Evolutionary conservation across 805 yeast genomes (phyloP).

Genomic region (Schwanniomyces occidentalis): DNA sequence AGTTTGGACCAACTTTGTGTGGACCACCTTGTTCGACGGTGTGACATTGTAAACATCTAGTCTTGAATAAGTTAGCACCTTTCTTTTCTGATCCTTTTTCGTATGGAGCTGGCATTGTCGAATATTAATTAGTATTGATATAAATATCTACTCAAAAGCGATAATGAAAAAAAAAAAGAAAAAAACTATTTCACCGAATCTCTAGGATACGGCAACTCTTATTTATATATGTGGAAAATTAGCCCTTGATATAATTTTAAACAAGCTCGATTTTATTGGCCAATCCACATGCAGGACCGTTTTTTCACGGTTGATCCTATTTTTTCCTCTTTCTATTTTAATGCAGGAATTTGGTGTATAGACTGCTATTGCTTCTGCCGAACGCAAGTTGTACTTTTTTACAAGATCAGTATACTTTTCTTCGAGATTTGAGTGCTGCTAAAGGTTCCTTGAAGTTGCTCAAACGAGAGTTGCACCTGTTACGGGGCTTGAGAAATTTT

Average conservation of each 20-base stretch:
- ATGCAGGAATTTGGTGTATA: too few relatives aligned
- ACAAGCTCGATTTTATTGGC: slow-evolving; percentile 9
- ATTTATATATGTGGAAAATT: slow-evolving; percentile 4
- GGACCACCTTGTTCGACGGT: slow-evolving; percentile 95
- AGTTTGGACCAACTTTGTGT: slow-evolving; percentile 98
- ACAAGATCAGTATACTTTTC: too few relatives aligned
- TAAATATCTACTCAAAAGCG: slow-evolving; percentile 4
- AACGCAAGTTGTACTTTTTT: too few relatives aligned
- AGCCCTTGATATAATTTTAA: slow-evolving; percentile 9
- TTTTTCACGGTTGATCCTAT: too few relatives aligned
- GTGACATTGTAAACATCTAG: slow-evolving; percentile 99
- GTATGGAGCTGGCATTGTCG: slow-evolving; percentile 46
- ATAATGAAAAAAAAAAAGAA: slow-evolving; percentile 1
- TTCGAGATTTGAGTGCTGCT: too few relatives aligned
- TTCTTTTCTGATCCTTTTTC: slow-evolving; percentile 56
- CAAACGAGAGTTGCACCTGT: too few relatives aligned
- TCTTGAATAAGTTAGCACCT: slow-evolving; percentile 98
- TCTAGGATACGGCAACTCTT: slow-evolving; percentile 3
- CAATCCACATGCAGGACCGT: slow-evolving; percentile 8
- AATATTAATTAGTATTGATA: too few relatives aligned
- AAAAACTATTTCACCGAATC: too few relatives aligned
- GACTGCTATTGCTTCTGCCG: too few relatives aligned
- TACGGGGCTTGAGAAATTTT: too few relatives aligned
- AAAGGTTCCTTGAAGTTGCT: too few relatives aligned
- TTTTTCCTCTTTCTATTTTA: too few relatives aligned